A percentile compares a stretch with the other conserved stretches of the same genome.
phyloP scores from a whole-genome alignment of 169 alveolate species.

The Cyclospora cayetanensis region DNA sequence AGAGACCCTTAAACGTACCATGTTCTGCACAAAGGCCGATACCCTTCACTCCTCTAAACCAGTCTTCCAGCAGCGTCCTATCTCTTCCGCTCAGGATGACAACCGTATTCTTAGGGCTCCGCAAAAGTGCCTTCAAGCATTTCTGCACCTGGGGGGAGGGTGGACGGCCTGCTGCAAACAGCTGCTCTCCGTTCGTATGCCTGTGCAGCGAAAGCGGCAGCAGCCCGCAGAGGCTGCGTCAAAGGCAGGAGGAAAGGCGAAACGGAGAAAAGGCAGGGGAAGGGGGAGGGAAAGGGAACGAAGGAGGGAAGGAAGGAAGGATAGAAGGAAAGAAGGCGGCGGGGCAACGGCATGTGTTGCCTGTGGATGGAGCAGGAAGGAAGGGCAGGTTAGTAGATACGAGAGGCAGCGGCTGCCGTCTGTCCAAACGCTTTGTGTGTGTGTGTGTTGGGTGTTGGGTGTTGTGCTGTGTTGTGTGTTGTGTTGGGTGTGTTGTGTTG shows the following conservation, averaged over 20 bases:
- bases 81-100: constrained; percentile 81
- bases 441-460: too few relatives aligned
- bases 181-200: constrained; percentile 47
- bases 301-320: background rate
- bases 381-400: too few relatives aligned
- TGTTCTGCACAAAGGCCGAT: constrained; percentile 72
- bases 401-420: too few relatives aligned
- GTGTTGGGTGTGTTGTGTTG: too few relatives aligned
- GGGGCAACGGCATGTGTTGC: background rate
- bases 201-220: background rate
- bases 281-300: background rate
- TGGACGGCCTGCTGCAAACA: constrained; percentile 56
- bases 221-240: background rate
- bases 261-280: background rate
- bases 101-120: constrained; percentile 70
- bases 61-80: constrained; percentile 76
- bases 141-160: constrained; percentile 55
- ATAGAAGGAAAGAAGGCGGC: background rate
- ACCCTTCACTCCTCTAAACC: constrained; percentile 70
- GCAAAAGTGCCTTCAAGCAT: constrained; percentile 30
- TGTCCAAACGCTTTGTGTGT: too few relatives aligned
- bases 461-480: too few relatives aligned
- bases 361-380: too few relatives aligned
- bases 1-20: background rate
- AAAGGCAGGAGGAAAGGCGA: background rate